Percentiles rank a stretch among this genome's conserved stretches.
Conservation (phyloP, 2,329 filamentous ascomycete genomes). For the Fusarium haematococcum region DNA sequence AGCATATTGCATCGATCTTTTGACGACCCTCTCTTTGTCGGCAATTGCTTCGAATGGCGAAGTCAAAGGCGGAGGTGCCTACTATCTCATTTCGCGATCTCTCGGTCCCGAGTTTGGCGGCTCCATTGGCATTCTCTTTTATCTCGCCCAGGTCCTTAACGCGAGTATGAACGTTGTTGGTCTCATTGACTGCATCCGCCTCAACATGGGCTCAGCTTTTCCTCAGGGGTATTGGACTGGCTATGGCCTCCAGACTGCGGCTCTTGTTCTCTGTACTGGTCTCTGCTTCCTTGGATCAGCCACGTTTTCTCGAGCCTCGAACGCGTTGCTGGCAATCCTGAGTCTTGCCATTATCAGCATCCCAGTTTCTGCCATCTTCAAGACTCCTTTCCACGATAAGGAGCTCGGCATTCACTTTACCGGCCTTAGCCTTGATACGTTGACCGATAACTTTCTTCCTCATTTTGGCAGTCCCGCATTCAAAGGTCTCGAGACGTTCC, state of each 20-base stretch:
- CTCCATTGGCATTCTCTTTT: slow-evolving; percentile 89
- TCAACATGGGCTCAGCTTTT: slow-evolving; percentile 77
- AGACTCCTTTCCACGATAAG: slow-evolving; percentile 74
- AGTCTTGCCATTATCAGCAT: slow-evolving; percentile 83
- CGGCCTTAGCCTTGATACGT: slow-evolving; percentile 76
- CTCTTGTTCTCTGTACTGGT: slow-evolving; percentile 76
- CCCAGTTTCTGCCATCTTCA: slow-evolving; percentile 79
- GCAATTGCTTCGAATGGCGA: slow-evolving; percentile 92
- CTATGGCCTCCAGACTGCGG: slow-evolving; percentile 80
- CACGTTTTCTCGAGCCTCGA: slow-evolving; percentile 84
- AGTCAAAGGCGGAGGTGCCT: slow-evolving; percentile 87
- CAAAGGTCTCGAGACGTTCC: slow-evolving; percentile 75
- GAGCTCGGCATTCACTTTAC: slow-evolving; percentile 79
- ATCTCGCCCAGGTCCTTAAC: slow-evolving; percentile 89
- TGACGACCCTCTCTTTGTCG: slow-evolving; percentile 87
- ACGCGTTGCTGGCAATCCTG: slow-evolving; percentile 78
- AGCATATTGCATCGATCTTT: slow-evolving; percentile 84
- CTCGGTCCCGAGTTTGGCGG: slow-evolving; percentile 90
- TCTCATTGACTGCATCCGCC: slow-evolving; percentile 82
- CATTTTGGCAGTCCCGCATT: slow-evolving; percentile 73
- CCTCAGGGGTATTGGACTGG: slow-evolving; percentile 80
- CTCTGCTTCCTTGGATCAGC: slow-evolving; percentile 85
- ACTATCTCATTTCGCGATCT: slow-evolving; percentile 88
- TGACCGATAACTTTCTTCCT: slow-evolving; percentile 80
- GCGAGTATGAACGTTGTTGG: slow-evolving; percentile 90